Percentiles rank a stretch among this genome's conserved stretches.
Conservation (phyloP, 148 eudicot genomes). For the Limonium bicolor region DNA sequence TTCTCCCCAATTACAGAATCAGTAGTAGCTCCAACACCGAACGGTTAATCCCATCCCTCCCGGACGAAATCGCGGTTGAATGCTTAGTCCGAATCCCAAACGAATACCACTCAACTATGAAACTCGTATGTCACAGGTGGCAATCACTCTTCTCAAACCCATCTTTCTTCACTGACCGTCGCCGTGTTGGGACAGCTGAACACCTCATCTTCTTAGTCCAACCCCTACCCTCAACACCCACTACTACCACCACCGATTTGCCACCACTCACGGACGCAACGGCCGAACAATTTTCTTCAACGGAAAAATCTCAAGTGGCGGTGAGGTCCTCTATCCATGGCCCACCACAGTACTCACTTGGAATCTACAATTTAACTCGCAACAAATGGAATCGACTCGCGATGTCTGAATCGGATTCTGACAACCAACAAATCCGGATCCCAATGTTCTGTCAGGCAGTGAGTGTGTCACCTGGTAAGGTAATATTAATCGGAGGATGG, state of each 20-base stretch:
- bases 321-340: background rate
- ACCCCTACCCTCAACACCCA: slow-evolving; percentile 5
- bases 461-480: slow-evolving; percentile 8
- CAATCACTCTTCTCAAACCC: slow-evolving; percentile 10
- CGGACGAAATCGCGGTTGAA: slow-evolving; percentile 17
- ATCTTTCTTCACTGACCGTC: slow-evolving; percentile 11
- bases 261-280: background rate
- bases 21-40: background rate
- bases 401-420: background rate
- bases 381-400: slow-evolving; percentile 13
- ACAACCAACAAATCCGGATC: background rate
- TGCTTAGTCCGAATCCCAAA: slow-evolving; percentile 16
- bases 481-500: slow-evolving; percentile 25
- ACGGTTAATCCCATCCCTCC: slow-evolving; percentile 16
- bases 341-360: slow-evolving; percentile 10
- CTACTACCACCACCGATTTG: background rate
- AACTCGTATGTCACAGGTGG: slow-evolving; percentile 17
- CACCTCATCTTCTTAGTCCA: slow-evolving; percentile 11
- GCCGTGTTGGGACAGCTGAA: slow-evolving; percentile 5
- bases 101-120: slow-evolving; percentile 10
- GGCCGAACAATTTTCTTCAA: background rate
- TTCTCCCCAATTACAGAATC: background rate
- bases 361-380: slow-evolving; percentile 4
- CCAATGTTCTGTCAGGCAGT: slow-evolving; percentile 24
- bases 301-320: background rate